Base-by-base conservation (phyloP, 1,284 basidiomycete genomes). In the Sporisorium scitamineum region DNA sequence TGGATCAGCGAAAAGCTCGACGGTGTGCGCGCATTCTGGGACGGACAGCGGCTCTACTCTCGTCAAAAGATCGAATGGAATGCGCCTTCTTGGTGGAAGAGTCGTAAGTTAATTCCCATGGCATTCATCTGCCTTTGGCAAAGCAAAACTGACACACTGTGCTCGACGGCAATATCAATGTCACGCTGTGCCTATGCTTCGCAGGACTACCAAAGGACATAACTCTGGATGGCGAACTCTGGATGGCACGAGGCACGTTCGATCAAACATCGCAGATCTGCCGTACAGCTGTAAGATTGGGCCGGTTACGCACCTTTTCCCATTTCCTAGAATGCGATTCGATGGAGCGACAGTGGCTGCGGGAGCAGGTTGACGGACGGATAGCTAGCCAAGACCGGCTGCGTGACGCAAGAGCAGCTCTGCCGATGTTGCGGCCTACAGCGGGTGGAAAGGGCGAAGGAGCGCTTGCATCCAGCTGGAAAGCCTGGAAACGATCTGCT, bases 1-100 rank as follows among this genome's bases (percentile, higher is more conserved):
- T 91, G 90, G 90, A 88, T 91, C 29, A 90, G 90, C 24, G 90
- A 92, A 79, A 91, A 79, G 78, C 81, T 86, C 10, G 85, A 86
- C 42, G 85, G 85, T 8, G 79, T 86, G 10, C 80, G 90, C 18
- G 89, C 90, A 0, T 90, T 87, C 78, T 91, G 89, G 83, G 89
- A 91, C 76, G 90, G 90, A 5, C 87, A 88, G 59, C 84, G 85
- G 27, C 88, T 92, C 79, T 87, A 89, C 68, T 90, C 89, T 73
- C 88, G 90, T 20, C 86, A 90, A 2, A 90, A 90, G 37, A 90
- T 90, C 76, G 87, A 88, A 0, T 91, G 90, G 81, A 88, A 88
- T 1, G 89, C 90, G 3, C 90, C 90, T 0, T 65, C 89, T 41
- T 89, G 88, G 88, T 90, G 91, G 84, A 85, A 89, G 54, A 88